These are phyloP conservation scores for Aegilops bicornis DNA, from an alignment of 176 grass and related monocot species.

Conservation along the genomic window DNA sequence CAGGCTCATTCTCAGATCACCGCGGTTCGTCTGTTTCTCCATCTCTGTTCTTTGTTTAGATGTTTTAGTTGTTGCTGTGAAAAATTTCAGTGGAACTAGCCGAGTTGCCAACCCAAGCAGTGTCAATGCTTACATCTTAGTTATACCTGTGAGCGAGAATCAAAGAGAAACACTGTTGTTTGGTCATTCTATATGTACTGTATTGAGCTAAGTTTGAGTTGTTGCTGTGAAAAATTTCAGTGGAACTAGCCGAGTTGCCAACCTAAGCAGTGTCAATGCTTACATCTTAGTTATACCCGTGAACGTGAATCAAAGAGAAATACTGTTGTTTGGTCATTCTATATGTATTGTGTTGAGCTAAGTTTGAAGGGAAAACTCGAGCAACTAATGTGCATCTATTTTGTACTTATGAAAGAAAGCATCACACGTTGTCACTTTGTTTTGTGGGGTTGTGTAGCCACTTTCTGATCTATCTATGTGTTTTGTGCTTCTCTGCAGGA, in stretches of 20 bases:
- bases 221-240: not conserved
- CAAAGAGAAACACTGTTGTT: not conserved
- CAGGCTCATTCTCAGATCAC: slow-evolving; percentile 55
- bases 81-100: not conserved
- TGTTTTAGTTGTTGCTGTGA: not conserved
- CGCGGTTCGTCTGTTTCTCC: slow-evolving; percentile 35
- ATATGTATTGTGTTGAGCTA: not conserved
- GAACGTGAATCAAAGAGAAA: not conserved
- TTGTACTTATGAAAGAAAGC: not conserved
- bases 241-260: not conserved
- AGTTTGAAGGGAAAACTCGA: not conserved
- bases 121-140: not conserved
- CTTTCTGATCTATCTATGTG: slow-evolving; percentile 20
- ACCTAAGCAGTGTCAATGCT: not conserved
- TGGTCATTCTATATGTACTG: not conserved
- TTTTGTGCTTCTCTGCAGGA: slow-evolving; percentile 57
- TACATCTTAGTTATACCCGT: not conserved
- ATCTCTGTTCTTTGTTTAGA: not conserved
- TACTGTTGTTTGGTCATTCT: not conserved
- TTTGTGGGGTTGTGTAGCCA: not conserved
- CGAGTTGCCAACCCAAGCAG: not conserved
- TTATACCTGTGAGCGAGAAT: not conserved
- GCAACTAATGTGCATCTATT: not conserved
- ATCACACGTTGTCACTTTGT: not conserved
- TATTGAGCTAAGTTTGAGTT: not conserved